Evolutionary conservation across 148 eudicot genomes (phyloP).

Genomic region (Cornus suecica): DNA sequence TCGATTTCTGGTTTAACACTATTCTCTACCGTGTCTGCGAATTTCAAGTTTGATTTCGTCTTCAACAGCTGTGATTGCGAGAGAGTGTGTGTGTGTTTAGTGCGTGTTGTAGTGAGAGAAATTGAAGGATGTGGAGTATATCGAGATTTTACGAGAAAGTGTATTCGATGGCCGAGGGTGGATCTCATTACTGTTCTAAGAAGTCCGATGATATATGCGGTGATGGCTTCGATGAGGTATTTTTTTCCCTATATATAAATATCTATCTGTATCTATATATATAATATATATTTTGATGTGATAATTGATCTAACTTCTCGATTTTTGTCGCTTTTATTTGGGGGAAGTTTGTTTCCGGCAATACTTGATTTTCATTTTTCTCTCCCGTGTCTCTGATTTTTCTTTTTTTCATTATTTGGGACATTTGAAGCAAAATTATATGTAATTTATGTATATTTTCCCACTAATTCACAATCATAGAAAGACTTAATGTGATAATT

Average conservation of each 20-base stretch:
- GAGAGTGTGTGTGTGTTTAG: background rate
- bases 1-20: conserved; percentile 4
- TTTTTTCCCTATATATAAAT: background rate
- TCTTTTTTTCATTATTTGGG: background rate
- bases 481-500: background rate
- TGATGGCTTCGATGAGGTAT: conserved; percentile 64
- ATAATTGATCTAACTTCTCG: background rate
- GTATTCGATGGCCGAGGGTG: conserved; percentile 64
- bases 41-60: conserved; percentile 12
- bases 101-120: background rate
- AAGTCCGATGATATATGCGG: conserved; percentile 69
- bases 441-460: background rate
- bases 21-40: background rate
- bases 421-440: too few species aligned
- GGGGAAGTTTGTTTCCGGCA: background rate
- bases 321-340: background rate
- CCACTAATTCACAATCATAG: background rate
- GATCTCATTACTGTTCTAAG: conserved; percentile 79
- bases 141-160: conserved; percentile 48
- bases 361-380: background rate
- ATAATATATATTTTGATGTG: background rate
- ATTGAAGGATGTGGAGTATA: conserved; percentile 18
- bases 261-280: too few species aligned
- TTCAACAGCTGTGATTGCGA: conserved; percentile 9
- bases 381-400: background rate